Percentiles rank a stretch among this genome's conserved stretches.
Evolutionary conservation across 129 eudicot genomes (phyloP).

Genomic region (Escallonia herrerae): DNA sequence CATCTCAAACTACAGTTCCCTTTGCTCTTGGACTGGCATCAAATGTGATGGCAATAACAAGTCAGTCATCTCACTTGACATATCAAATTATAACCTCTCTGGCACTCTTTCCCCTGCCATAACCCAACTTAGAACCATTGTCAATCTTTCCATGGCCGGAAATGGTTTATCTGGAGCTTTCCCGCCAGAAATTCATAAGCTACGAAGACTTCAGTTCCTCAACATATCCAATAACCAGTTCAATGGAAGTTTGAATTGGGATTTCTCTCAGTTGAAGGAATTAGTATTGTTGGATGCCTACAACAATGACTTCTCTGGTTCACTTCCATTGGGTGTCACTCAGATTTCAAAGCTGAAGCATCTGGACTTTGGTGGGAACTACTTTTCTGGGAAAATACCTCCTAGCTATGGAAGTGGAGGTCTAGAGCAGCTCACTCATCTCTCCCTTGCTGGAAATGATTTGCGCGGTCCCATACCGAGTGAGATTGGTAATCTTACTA

Average conservation of each 20-base stretch:
- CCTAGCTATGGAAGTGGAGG: slow-evolving; percentile 30
- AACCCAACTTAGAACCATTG: slow-evolving; percentile 31
- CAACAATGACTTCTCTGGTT: slow-evolving; percentile 50
- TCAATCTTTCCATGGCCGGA: slow-evolving; percentile 31
- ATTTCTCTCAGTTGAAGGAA: slow-evolving; percentile 22
- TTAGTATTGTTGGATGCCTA: slow-evolving; percentile 54
- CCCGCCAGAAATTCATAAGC: slow-evolving; percentile 24
- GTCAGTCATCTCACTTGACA: slow-evolving; percentile 32
- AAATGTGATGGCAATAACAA: slow-evolving; percentile 29
- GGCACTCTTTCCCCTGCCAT: slow-evolving; percentile 47
- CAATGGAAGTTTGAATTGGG: slow-evolving; percentile 40
- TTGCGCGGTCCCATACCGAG: slow-evolving; percentile 40
- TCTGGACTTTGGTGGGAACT: slow-evolving; percentile 62
- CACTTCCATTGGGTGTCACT: slow-evolving; percentile 40
- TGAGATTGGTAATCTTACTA: slow-evolving; percentile 52
- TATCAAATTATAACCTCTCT: slow-evolving; percentile 53
- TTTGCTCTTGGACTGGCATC: slow-evolving; percentile 57
- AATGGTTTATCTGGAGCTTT: slow-evolving; percentile 48
- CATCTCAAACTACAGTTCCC: slow-evolving; percentile 23
- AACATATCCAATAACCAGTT: slow-evolving; percentile 61
- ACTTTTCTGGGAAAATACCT: slow-evolving; percentile 60
- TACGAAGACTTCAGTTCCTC: slow-evolving; percentile 27
- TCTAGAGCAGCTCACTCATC: slow-evolving; percentile 24
- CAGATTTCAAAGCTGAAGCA: slow-evolving; percentile 25
- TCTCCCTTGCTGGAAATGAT: slow-evolving; percentile 64